A percentile compares a stretch with the other conserved stretches of the same genome.
Conservation (phyloP, 129 eudicot species). For the Flaveria bidentis region DNA sequence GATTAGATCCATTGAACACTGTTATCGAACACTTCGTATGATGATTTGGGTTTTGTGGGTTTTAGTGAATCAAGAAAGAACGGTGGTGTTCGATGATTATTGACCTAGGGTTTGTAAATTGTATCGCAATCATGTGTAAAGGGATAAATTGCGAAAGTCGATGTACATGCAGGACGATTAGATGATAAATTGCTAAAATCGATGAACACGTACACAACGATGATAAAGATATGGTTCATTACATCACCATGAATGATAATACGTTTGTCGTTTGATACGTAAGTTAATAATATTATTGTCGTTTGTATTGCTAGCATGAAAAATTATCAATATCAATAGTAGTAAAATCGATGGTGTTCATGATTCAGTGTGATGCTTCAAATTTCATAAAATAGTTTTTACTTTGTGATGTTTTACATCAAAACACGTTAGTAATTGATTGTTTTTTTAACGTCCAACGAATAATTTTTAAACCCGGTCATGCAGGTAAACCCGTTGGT, state of each 20-base stretch:
- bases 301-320: background rate
- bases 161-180: background rate
- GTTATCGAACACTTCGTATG: too few species aligned
- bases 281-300: background rate
- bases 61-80: slow-evolving; percentile 4
- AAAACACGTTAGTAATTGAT: too few species aligned
- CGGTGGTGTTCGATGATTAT: background rate
- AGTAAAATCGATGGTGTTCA: too few species aligned
- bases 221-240: background rate
- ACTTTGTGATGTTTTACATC: too few species aligned
- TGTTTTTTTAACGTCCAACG: too few species aligned
- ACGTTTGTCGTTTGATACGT: too few species aligned
- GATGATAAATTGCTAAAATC: background rate
- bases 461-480: too few species aligned
- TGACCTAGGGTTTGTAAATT: slow-evolving; percentile 17
- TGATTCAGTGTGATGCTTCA: too few species aligned
- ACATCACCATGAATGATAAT: background rate
- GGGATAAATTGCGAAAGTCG: background rate
- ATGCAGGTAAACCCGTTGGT: too few species aligned
- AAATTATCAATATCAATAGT: too few species aligned
- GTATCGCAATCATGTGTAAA: slow-evolving; percentile 12
- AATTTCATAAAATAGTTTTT: too few species aligned
- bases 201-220: background rate
- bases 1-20: slow-evolving; percentile 49
- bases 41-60: background rate